A percentile compares a stretch with the other conserved stretches of the same genome.
phyloP scores from a whole-genome alignment of 1,284 basidiomycete genomes.

The Cryptococcus sp. region DNA sequence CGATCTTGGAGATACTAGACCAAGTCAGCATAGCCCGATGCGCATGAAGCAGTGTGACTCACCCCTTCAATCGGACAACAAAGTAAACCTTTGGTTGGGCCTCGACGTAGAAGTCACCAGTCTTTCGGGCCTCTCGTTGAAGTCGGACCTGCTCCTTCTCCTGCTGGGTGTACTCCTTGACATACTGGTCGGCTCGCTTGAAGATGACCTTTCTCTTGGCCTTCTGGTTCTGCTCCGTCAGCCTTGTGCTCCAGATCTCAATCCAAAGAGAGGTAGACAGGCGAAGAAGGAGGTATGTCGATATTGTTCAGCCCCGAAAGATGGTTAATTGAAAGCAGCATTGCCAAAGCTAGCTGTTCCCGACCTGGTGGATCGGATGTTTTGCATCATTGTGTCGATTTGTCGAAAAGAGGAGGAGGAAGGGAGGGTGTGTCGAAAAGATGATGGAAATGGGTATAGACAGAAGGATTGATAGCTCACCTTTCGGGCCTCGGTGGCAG shows the following conservation, averaged over 20 bases:
- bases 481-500: conserved; percentile 84
- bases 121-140: conserved; percentile 84
- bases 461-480: conserved; percentile 53
- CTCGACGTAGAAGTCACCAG: conserved; percentile 95
- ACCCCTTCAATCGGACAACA: conserved; percentile 93
- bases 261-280: not conserved
- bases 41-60: conserved; percentile 41
- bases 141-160: conserved; percentile 97
- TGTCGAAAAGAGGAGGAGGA: not conserved
- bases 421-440: not conserved
- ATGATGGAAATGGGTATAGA: not conserved
- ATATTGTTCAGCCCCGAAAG: conserved; percentile 83
- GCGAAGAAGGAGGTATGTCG: conserved; percentile 7
- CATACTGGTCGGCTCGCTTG: conserved; percentile 98
- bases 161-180: conserved; percentile 88
- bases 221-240: conserved; percentile 63
- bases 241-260: not conserved
- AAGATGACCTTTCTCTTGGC: conserved; percentile 96
- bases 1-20: conserved; percentile 95
- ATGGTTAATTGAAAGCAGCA: conserved; percentile 87
- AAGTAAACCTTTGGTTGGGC: conserved; percentile 98
- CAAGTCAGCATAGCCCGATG: not conserved
- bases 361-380: conserved; percentile 49
- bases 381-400: conserved; percentile 66
- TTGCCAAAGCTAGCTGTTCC: conserved; percentile 49